Percentiles rank a stretch among this genome's conserved stretches.
Evolutionary conservation across 1,139 yeast genomes (phyloP).

Genomic region (Taiozyma sp.): DNA sequence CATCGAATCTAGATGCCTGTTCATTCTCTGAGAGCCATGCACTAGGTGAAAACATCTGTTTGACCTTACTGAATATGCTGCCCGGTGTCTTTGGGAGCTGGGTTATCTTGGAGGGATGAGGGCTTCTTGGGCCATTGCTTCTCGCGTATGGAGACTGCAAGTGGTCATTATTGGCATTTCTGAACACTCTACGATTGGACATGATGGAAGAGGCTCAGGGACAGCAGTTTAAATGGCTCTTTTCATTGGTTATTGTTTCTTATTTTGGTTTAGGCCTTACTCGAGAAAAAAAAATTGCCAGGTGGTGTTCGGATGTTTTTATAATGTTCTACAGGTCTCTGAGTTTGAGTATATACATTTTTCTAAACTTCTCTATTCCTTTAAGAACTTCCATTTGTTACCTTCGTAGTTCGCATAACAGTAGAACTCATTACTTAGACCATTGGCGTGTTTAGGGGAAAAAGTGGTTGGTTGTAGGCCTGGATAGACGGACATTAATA

Average conservation of each 20-base stretch:
- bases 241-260: background rate
- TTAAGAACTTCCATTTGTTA: constrained; percentile 38
- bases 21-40: constrained; percentile 9
- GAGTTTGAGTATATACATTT: background rate
- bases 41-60: constrained; percentile 21
- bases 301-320: constrained; percentile 2
- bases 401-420: constrained; percentile 78
- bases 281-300: background rate
- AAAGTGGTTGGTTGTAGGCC: constrained; percentile 60
- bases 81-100: constrained; percentile 14
- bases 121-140: background rate
- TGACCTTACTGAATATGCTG: constrained; percentile 20
- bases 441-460: constrained; percentile 76
- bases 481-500: constrained; percentile 58
- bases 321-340: background rate
- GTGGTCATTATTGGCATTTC: constrained; percentile 4
- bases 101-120: background rate
- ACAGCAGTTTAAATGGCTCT: background rate
- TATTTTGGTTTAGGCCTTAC: background rate
- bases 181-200: background rate
- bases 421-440: constrained; percentile 80
- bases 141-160: constrained; percentile 13
- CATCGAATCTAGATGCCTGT: background rate
- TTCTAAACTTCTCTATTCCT: background rate
- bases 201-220: background rate